Percentiles rank a stretch among this genome's conserved stretches.
Evolutionary conservation across 805 yeast genomes (phyloP).

Genomic region (Candida sphagnicola): DNA sequence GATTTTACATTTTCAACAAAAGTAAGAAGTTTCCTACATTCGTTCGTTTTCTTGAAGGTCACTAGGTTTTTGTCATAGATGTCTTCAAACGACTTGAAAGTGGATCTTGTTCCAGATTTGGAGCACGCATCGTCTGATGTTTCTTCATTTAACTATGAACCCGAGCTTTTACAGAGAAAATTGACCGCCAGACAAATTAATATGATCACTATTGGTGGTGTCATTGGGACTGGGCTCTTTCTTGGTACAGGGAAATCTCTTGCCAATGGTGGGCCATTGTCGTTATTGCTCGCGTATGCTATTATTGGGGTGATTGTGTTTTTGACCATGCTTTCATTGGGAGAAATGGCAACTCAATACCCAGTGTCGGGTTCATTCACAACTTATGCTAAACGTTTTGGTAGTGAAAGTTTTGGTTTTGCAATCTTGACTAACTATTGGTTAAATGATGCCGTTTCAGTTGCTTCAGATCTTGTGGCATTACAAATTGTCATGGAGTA

Average conservation of each 20-base stretch:
- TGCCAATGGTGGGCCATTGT: conserved; percentile 30
- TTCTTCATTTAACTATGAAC: not conserved
- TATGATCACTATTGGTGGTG: conserved; percentile 36
- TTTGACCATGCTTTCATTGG: conserved; percentile 49
- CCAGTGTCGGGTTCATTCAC: conserved; percentile 57
- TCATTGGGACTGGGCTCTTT: conserved; percentile 33
- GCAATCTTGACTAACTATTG: conserved; percentile 48
- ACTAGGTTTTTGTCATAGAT: not conserved
- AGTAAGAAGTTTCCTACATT: too few relatives aligned
- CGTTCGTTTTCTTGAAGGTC: too few relatives aligned
- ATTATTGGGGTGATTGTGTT: conserved; percentile 44
- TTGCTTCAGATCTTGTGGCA: conserved; percentile 47
- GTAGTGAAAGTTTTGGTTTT: conserved; percentile 49
- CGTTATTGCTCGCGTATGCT: conserved; percentile 29
- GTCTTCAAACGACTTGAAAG: conserved; percentile 3
- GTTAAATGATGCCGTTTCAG: conserved; percentile 48
- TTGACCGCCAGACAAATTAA: conserved; percentile 23
- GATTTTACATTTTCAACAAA: too few relatives aligned
- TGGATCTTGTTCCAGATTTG: not conserved
- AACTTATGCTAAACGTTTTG: conserved; percentile 45
- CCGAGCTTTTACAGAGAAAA: conserved; percentile 11
- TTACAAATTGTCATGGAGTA: conserved; percentile 42
- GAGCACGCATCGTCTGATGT: conserved; percentile 1
- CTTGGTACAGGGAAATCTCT: conserved; percentile 30
- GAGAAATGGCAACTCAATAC: conserved; percentile 53